These are phyloP conservation scores for Penicillium frequentans DNA, from an alignment of 2,329 filamentous ascomycete genomes.

Conservation along the genomic window DNA sequence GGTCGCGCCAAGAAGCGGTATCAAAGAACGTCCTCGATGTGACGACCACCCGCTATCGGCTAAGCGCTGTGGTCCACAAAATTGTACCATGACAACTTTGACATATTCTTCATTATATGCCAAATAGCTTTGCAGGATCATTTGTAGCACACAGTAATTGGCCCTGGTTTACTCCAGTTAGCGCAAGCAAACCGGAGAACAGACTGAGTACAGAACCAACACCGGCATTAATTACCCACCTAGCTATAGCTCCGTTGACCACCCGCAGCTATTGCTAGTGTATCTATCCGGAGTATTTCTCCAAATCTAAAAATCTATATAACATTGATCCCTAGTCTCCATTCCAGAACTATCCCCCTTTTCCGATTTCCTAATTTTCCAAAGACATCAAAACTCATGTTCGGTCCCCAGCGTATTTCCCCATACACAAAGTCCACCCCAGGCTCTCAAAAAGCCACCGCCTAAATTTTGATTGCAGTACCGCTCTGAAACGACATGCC, in stretches of 20 bases:
- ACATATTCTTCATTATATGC: background rate
- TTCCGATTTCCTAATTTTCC: too few species aligned
- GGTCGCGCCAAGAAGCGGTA: conserved; percentile 1
- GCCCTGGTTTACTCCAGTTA: too few species aligned
- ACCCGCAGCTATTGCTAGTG: background rate
- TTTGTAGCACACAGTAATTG: background rate
- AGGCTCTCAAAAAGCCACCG: conserved; percentile 3
- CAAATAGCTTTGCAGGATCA: background rate
- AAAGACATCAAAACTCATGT: background rate
- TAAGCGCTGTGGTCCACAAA: conserved; percentile 7
- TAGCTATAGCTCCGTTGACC: background rate
- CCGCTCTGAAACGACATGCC: background rate
- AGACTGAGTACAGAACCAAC: background rate
- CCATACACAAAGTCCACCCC: background rate
- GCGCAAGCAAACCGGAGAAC: background rate
- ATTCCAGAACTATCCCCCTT: background rate
- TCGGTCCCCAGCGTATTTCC: background rate
- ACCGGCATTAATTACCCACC: background rate
- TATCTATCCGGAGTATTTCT: background rate
- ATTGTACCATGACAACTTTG: background rate
- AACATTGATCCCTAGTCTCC: background rate
- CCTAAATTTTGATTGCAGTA: background rate
- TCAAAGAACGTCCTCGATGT: conserved; percentile 1
- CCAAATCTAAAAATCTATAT: background rate
- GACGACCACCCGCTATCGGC: background rate